Evolutionary conservation across 208 protist genomes (phyloP), one percentile per base, ranked within the genome.

Genomic region (Leishmania guyanensis): DNA sequence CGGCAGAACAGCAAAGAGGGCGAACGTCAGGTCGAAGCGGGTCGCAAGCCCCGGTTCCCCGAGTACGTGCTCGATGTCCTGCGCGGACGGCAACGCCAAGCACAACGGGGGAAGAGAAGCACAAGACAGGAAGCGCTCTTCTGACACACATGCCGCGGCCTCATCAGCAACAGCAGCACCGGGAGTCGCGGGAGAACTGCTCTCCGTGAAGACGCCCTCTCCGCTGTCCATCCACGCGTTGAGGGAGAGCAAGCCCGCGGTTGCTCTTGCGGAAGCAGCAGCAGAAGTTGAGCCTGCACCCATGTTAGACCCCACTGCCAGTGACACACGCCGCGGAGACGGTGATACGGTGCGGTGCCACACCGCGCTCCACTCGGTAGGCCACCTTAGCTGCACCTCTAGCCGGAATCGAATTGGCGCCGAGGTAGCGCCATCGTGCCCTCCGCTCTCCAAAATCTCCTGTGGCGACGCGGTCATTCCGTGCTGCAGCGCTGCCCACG

Each of bases 351-450:
- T 79, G 75, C 70, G 54, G 3, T 73, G 69, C 75, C 75, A 80
- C 60, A 53, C 33, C 10, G 70, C 33, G 3, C 33, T 14, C 82
- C 82, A 85, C 54, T 72, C 77, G 10, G 53, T 51, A 12, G 82
- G 82, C 82, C 82, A 85, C 58, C 20, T 10, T n/a, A 85, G 22
- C 48, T 62, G 69, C 65, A 65, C 82, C 77, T 81, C 69, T 39
- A 85, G 39, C 26, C 82, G 77, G 17, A 78, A 58, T 39, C 8
- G 54, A 51, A 79, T 39, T 17, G 20, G 48, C 16, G 76, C 22
- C 20, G 76, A 54, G 17, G 64, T 14, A 10, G 60, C 46, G 62
- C n/a, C 43, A 12, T 60, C 60, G 4, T 54, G 20, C 1, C 10
- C 54, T 9, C 33, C 71, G 72, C 33, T 36, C 58, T 43, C 58